Conservation (phyloP, 257 asterid genomes). For the Ballota nigra region DNA sequence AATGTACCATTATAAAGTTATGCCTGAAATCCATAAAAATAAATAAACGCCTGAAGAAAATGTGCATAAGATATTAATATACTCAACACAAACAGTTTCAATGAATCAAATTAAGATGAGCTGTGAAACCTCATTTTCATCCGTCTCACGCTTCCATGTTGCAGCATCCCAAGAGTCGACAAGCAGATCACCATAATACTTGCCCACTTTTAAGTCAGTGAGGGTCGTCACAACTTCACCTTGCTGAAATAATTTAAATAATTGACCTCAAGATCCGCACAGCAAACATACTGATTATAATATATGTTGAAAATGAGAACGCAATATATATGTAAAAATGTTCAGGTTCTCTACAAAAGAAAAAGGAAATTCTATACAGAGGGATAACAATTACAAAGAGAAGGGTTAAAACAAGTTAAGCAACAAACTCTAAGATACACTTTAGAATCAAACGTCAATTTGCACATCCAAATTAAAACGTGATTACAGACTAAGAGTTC, state of each 20-base stretch:
- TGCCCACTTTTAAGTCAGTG: slow-evolving; percentile 75
- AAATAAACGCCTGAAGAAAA: background rate
- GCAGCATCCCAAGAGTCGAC: slow-evolving; percentile 77
- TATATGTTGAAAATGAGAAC: background rate
- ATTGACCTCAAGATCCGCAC: slow-evolving; percentile 1
- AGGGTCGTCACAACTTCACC: slow-evolving; percentile 41
- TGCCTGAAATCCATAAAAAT: background rate
- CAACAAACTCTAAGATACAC: background rate
- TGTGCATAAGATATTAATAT: background rate
- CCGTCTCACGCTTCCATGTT: slow-evolving; percentile 48
- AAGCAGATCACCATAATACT: slow-evolving; percentile 69
- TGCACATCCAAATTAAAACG: background rate
- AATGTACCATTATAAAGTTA: too few relatives aligned
- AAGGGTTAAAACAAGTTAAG: background rate
- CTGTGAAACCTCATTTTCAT: slow-evolving; percentile 42
- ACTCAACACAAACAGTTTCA: background rate
- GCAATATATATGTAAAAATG: background rate
- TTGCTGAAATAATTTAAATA: slow-evolving; percentile 51
- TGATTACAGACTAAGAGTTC: too few relatives aligned
- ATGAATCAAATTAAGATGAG: background rate
- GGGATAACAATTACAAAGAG: background rate
- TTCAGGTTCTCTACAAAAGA: too few relatives aligned
- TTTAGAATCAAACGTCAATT: background rate
- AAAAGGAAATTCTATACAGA: too few relatives aligned
- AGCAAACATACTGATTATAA: background rate